Evolutionary conservation across 257 asterid species (phyloP), one percentile per base, ranked within the genome.

Genomic region (Lycium ferocissimum): DNA sequence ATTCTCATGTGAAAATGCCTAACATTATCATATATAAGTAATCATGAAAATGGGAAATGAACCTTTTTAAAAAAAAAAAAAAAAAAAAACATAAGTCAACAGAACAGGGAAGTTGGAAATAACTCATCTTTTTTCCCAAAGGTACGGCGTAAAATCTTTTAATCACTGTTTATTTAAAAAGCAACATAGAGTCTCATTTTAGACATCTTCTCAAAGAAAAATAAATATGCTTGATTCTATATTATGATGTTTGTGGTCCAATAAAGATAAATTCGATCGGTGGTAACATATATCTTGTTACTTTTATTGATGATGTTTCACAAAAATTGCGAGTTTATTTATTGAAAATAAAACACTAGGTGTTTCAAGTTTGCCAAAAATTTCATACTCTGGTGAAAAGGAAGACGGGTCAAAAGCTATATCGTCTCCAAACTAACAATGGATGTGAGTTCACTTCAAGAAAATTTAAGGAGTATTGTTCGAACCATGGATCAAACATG

Each of bases 261-360:
- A 72, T 66, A 43, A 11, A 73, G 51, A 7, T 58, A 40, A 53
- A 67, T 13, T 13, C 80, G 8, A 26, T 62, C 1, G 49, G 85
- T 8, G 79, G 66, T n/a, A 5, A 35, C 2, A 11, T 1, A 22
- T 66, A 49, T 8, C 49, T 38, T 66, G 11, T 83, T 47, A 49
- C 62, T 4, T 66, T 49, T 49, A 67, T 83, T 40, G 65, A 49
- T 83, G 53, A 83, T 45, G 7, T 1, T 26, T 66, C 35, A 9
- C 37, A 40, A 22, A 83, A 18, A 12, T 49, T 37, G 12, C 37
- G 61, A 71, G n/a, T n/a, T 8, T 83, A 43, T 83, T 2, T 49
- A 3, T 83, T 83, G 72, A 83, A 26, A 63, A 11, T 7, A 3
- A 83, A 83, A 51, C 38, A 67, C 22, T 66, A 83, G 7, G 54